Evolutionary conservation across 805 yeast genomes (phyloP), one percentile per base, ranked within the genome.

Genomic region (Candida silvatica): DNA sequence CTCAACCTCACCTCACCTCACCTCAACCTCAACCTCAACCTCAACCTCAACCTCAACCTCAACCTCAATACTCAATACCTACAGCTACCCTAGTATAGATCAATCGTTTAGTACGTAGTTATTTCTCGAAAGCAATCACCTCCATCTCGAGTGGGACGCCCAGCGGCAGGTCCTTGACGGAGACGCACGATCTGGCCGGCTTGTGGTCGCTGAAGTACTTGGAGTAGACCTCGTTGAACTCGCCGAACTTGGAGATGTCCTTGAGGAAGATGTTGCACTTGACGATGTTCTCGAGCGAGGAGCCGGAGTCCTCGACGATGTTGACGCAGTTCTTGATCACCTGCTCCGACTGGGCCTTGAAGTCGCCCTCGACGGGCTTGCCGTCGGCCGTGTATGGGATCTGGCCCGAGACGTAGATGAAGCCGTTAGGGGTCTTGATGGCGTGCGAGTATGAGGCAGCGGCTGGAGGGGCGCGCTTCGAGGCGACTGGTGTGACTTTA

Each of bases 151-250:
- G 69, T 42, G 75, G 83, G 42, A 77, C 85, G 41, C 86, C 86
- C 59, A 92, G 74, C 41, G 98, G 98, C 49, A 92, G 77, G 43
- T 75, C 77, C 62, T 78, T 80, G 43, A 88, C 97, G 30, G 97
- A 97, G 49, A 92, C 94, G 69, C 97, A 92, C 2, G 97, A 84
- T 74, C 98, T 85, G 27, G 97, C 97, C 29, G 98, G 97, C 59
- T 80, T 81, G 65, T 80, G 90, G 31, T 62, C 66, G 52, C 57
- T 70, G 66, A 85, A 85, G 63, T 82, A 79, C 60, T 78, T 70
- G 40, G 75, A 77, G 64, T 92, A 92, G 35, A 84, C 94, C 46
- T 68, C 71, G 67, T 92, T 92, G 68, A 92, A 83, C 44, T 74
- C 81, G 42, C 73, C 85, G 54, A 92, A 92, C 56, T 81, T 74